Evolutionary conservation across 768 basidiomycete species (phyloP), one percentile per base, ranked within the genome.

Genomic region (Rhizopogon vinicolor): DNA sequence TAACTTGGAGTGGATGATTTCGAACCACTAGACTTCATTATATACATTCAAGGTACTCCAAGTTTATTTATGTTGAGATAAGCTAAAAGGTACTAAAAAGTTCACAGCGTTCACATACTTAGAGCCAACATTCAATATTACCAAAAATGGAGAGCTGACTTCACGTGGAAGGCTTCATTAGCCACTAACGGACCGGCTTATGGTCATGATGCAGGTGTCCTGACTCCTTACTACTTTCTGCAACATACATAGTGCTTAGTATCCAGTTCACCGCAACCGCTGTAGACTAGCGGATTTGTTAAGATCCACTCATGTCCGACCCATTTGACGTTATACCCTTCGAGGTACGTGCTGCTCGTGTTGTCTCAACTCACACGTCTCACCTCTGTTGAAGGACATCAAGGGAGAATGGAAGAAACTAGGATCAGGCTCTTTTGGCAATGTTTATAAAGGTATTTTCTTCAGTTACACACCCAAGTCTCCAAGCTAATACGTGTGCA

Each of bases 401-500:
- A 85, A 83, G 65, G 91, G 89, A 44, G 78, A 87, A 49, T 93
- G 91, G 91, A 87, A 86, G 77, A 91, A 89, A 66, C 75, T 95
- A 7, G 93, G 93, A 29, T 85, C 91, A n/a, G 93, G 93, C 16
- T 93, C 91, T 18, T 96, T 96, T 69, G 93, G 93, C 8, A 89
- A 91, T 62, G 93, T 96, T 55, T 94, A 89, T 78, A 93, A 89
- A 72, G 91, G 88, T 84, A 43, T 14, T 14, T 13, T 49, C 71
- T 58, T 7, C 9, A 13, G 55, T 66, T 57, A 58, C n/a, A 60
- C 63, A 35, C 42, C 10, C 8, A 18, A 8, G 3, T 8, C 14
- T 42, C 12, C 29, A 50, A 16, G 22, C 53, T 64, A 43, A 66
- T 28, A 44, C 12, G 33, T 7, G 29, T 41, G n/a, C 63, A 91